Percentiles rank a stretch among this genome's conserved stretches.
Evolutionary conservation across 192 early-diverging fungal species (phyloP).

Genomic region (Backusella macrospora): DNA sequence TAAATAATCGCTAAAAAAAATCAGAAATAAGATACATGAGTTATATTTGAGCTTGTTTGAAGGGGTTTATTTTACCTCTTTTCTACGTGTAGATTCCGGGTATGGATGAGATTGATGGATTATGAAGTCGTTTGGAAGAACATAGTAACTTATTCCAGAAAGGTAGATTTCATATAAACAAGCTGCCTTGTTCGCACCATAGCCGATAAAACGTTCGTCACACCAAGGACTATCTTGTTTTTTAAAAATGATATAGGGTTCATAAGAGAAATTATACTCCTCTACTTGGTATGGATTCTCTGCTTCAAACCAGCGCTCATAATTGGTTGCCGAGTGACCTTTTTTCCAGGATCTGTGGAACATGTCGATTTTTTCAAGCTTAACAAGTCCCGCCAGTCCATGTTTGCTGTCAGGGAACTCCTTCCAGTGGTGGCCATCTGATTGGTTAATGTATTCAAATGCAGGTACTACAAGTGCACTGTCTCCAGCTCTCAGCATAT

Average conservation of each 20-base stretch:
- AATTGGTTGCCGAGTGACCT: constrained; percentile 58
- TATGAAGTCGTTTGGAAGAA: constrained; percentile 51
- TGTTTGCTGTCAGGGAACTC: constrained; percentile 51
- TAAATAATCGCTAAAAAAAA: constrained; percentile 47
- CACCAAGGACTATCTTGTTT: constrained; percentile 53
- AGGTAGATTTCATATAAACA: constrained; percentile 57
- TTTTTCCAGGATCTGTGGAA: constrained; percentile 52
- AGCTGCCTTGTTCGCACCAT: constrained; percentile 58
- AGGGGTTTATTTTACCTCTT: constrained; percentile 43
- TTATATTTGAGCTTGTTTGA: no score
- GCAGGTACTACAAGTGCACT: constrained; percentile 58
- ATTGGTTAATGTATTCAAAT: constrained; percentile 53
- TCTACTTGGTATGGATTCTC: constrained; percentile 53
- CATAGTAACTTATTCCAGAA: constrained; percentile 51
- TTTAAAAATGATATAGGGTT: constrained; percentile 55
- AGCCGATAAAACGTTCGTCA: constrained; percentile 56
- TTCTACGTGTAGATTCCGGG: constrained; percentile 46
- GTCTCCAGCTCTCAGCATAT: constrained; percentile 44
- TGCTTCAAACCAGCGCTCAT: constrained; percentile 45
- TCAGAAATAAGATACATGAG: neutral
- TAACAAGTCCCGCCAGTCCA: constrained; percentile 40
- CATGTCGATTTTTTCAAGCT: constrained; percentile 49
- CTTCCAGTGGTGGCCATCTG: constrained; percentile 47
- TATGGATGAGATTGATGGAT: constrained; percentile 56
- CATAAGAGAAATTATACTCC: constrained; percentile 53